Conservation (phyloP, 768 basidiomycete genomes). For the Kwoniella dendrophila region DNA sequence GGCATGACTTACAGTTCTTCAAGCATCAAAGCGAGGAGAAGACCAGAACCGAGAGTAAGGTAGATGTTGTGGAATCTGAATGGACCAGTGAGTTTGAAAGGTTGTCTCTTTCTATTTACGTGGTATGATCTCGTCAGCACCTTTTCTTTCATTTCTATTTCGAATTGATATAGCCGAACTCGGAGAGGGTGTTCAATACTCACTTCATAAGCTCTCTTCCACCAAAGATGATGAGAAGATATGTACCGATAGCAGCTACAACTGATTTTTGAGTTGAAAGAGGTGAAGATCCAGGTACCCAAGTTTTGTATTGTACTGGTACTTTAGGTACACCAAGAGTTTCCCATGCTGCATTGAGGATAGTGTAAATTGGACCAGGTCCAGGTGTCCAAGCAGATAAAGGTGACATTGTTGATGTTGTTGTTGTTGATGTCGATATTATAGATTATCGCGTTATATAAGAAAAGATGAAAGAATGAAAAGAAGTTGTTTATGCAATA, state of each 20-base stretch:
- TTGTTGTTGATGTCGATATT: background rate
- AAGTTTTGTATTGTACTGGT: slow-evolving; percentile 61
- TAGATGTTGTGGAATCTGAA: slow-evolving; percentile 90
- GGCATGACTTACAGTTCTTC: slow-evolving; percentile 70
- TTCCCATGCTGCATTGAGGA: slow-evolving; percentile 35
- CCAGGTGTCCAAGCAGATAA: slow-evolving; percentile 36
- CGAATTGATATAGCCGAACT: background rate
- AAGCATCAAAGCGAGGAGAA: slow-evolving; percentile 82
- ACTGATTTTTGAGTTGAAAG: slow-evolving; percentile 77
- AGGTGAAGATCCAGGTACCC: slow-evolving; percentile 75
- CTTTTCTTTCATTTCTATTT: too few relatives aligned
- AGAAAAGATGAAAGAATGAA: background rate
- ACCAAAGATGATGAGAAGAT: slow-evolving; percentile 86
- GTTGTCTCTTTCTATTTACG: slow-evolving; percentile 49
- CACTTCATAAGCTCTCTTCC: slow-evolving; percentile 79
- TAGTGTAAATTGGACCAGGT: slow-evolving; percentile 44
- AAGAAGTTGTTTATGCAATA: slow-evolving; percentile 3
- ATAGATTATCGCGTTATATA: background rate
- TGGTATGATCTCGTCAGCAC: slow-evolving; percentile 1
- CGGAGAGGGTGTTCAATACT: slow-evolving; percentile 26
- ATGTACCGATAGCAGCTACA: slow-evolving; percentile 68
- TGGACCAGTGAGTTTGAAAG: slow-evolving; percentile 68
- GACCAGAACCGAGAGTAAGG: slow-evolving; percentile 77
- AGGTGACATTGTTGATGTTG: slow-evolving; percentile 16
- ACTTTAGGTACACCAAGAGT: slow-evolving; percentile 41